Evolutionary conservation across 2,329 filamentous ascomycete species (phyloP), one percentile per base, ranked within the genome.

Genomic region (Epichloe aotearoae): DNA sequence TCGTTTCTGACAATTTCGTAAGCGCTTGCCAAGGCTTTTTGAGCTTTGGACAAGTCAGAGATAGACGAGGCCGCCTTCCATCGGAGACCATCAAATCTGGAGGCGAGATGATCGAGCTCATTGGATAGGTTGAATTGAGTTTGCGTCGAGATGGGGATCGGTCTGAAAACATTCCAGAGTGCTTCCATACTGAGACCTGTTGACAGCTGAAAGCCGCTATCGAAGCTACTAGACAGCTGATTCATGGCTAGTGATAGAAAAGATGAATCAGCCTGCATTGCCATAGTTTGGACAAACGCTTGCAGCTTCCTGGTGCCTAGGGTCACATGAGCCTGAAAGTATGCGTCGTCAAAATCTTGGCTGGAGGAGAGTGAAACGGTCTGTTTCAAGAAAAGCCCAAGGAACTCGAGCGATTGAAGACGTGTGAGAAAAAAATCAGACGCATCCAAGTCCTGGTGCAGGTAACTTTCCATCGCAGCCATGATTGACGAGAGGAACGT

Each of bases 171-270:
- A 41, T 79, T 77, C 91, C 90, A 95, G 5, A 95, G 73, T 8
- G 70, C 64, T 61, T 93, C 86, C 86, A 94, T 93, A 56, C 80
- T 83, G 12, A 89, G 70, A 0, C 88, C 89, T 2, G 84, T 89
- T 0, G 73, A 81, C 14, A 94, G 69, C 50, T 81, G 80, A 69
- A 89, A 90, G 2, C 80, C 82, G 15, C 79, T 75, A 23, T 78
- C 74, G 60, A 95, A 91, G 47, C 74, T 74, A 39, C 69, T 69
- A 42, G 74, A 66, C 2, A 83, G 59, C 5, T 66, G 70, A 0
- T 65, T 59, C 1, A 71, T 57, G 37, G 79, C 61, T 10, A 61
- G 55, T 1, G 60, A 58, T 4, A 71, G 59, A n/a, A 80, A 66
- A 2, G 68, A 61, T 3, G 58, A 61, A 36, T 65, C 61, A 2